Conservation (phyloP, 257 asterid genomes). For the Avicennia marina region DNA sequence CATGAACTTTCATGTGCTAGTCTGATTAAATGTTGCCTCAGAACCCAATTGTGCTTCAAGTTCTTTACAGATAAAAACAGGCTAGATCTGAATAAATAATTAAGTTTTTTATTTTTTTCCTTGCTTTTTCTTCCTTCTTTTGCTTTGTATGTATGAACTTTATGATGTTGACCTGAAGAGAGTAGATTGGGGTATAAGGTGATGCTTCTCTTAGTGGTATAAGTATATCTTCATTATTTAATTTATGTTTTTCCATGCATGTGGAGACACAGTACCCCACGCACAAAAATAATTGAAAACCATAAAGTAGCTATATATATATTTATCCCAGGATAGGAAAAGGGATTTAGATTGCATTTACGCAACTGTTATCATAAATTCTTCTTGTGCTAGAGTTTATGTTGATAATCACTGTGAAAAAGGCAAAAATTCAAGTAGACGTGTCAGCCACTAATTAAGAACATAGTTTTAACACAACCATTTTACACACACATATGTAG, state of each 20-base stretch:
- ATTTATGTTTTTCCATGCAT: conserved; percentile 16
- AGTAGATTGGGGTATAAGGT: too few relatives aligned
- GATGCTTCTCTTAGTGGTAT: too few relatives aligned
- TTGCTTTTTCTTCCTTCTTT: neutral
- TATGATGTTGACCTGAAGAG: neutral
- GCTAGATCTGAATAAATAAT: conserved; percentile 5
- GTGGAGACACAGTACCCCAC: neutral
- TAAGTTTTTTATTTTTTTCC: too few relatives aligned
- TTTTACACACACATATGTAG: neutral
- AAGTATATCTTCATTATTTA: too few relatives aligned
- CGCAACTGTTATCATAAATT: too few relatives aligned
- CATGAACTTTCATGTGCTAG: neutral
- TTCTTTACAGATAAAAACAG: neutral
- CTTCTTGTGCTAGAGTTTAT: too few relatives aligned
- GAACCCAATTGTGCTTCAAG: neutral
- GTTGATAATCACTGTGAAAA: too few relatives aligned
- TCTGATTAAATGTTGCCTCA: neutral
- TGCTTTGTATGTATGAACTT: neutral
- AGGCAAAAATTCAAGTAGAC: too few relatives aligned
- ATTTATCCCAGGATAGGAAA: too few relatives aligned
- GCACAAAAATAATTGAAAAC: neutral
- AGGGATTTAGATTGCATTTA: too few relatives aligned
- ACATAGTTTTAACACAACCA: too few relatives aligned
- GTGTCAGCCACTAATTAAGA: too few relatives aligned
- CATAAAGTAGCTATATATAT: neutral